Base-by-base conservation (phyloP, 805 yeast species). In the Candida loeiensis region DNA sequence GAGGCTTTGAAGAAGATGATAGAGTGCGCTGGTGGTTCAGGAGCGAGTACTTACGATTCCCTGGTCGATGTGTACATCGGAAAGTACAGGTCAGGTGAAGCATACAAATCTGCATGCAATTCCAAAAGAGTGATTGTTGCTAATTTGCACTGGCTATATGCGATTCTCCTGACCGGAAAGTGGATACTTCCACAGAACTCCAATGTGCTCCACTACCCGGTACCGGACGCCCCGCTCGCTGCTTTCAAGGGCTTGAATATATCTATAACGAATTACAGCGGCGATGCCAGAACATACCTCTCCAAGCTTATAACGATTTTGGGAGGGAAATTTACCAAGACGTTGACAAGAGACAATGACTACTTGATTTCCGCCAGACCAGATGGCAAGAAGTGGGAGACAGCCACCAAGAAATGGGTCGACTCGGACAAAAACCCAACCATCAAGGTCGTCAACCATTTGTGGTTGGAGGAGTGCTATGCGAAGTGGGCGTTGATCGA, bases 381-480 rank as follows among this genome's bases (percentile, higher is more conserved):
- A 0, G 56, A 55, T 12, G 97, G 99, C 2, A 76, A 73, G 41
- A 91, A 91, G 61, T 87, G 76, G 52, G 74, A 73, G 8, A 87
- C 89, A 13, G 95, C 93, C 0, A 55, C 66, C 25, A 40, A 44
- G 5, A 71, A 73, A 45, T 89, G 96, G 96, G 49, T 59, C 2
- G 51, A 50, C 25, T 63, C 40, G 7, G 38, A 50, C 25, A 56
- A 55, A 0, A 34, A 47, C 5, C 61, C 58, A 0, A 42, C 44
- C 4, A 56, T 86, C 16, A 70, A 71, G 21, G 67, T 83, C 2
- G 80, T 86, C 1, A 89, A 85, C 53, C 96, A 88, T 59, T 54
- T 81, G 11, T 91, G 99, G 99, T 61, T 91, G 11, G 98, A 91
- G 54, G 90, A 85, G 40, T 75, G 88, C 30, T 91, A 73, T 45